A percentile compares a stretch with the other conserved stretches of the same genome.
phyloP scores from a whole-genome alignment of 768 basidiomycete species.

The Leccinum olivaceopallidum region DNA sequence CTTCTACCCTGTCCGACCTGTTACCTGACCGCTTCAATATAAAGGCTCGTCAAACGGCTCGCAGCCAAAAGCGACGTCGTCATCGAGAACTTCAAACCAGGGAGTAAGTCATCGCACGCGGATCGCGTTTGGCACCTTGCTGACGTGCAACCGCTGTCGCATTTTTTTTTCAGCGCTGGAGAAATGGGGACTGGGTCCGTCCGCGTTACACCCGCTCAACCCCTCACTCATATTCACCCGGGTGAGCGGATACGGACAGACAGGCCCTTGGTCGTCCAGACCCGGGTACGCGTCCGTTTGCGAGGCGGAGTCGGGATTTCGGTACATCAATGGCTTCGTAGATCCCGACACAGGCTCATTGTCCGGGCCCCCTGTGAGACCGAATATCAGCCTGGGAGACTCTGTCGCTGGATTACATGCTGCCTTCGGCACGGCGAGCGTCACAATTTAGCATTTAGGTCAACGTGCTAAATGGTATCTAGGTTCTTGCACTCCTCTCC shows the following conservation, averaged over 20 bases:
- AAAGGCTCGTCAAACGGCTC: constrained; percentile 59
- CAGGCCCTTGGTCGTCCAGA: constrained; percentile 68
- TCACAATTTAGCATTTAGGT: background rate
- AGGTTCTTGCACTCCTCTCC: constrained; percentile 64
- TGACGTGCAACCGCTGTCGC: background rate
- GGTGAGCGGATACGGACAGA: constrained; percentile 75
- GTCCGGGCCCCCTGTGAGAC: constrained; percentile 63
- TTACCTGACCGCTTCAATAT: background rate
- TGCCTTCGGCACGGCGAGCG: constrained; percentile 66
- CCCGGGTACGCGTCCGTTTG: constrained; percentile 77
- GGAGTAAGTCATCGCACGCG: constrained; percentile 44
- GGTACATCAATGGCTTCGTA: constrained; percentile 69
- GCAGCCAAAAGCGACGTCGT: constrained; percentile 66
- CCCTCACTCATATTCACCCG: constrained; percentile 90
- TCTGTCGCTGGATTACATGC: constrained; percentile 72
- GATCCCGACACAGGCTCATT: constrained; percentile 53
- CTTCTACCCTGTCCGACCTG: background rate
- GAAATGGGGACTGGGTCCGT: constrained; percentile 66
- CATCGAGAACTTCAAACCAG: constrained; percentile 74
- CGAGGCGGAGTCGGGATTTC: constrained; percentile 74
- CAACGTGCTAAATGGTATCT: background rate
- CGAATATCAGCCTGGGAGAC: constrained; percentile 73
- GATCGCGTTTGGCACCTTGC: background rate
- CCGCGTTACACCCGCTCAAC: constrained; percentile 66
- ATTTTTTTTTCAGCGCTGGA: constrained; percentile 51